Percentiles rank a stretch among this genome's conserved stretches.
These are phyloP conservation scores for Thalia dealbata DNA, from an alignment of 176 grass and related monocot genomes.

Conservation along the genomic window DNA sequence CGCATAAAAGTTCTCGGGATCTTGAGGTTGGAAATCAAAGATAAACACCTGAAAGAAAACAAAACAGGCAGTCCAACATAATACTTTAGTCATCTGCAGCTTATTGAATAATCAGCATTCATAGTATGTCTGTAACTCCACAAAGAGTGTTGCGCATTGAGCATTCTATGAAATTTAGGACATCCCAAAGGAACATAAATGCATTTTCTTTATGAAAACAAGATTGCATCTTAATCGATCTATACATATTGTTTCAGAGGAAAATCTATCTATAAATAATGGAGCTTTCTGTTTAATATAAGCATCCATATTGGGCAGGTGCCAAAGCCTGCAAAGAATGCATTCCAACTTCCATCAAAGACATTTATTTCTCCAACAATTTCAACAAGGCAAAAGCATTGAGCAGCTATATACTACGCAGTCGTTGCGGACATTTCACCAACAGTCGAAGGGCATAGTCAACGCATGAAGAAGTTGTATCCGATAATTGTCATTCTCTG, in stretches of 20 bases:
- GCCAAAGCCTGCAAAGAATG: no score
- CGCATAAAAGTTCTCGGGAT: slow-evolving; percentile 52
- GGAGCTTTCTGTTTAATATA: no score
- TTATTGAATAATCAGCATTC: not conserved
- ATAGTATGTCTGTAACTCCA: not conserved
- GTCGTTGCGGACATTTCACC: not conserved
- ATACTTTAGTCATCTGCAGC: not conserved
- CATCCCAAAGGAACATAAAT: not conserved
- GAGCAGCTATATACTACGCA: not conserved
- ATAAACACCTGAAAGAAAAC: slow-evolving; percentile 33
- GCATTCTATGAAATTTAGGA: not conserved
- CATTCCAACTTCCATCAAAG: no score
- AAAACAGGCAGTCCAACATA: not conserved
- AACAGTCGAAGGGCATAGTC: not conserved
- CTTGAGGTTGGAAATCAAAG: slow-evolving; percentile 72
- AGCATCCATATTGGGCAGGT: no score
- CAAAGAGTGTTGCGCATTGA: not conserved
- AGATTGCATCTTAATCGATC: not conserved
- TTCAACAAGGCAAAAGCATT: not conserved
- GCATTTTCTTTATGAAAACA: no score
- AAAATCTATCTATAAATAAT: no score
- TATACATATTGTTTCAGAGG: no score
- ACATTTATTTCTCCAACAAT: not conserved
- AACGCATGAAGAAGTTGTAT: not conserved
- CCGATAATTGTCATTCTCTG: no score